These are phyloP conservation scores for Bertia moriformis DNA, from an alignment of 2,329 filamentous ascomycete species.

Conservation along the genomic window DNA sequence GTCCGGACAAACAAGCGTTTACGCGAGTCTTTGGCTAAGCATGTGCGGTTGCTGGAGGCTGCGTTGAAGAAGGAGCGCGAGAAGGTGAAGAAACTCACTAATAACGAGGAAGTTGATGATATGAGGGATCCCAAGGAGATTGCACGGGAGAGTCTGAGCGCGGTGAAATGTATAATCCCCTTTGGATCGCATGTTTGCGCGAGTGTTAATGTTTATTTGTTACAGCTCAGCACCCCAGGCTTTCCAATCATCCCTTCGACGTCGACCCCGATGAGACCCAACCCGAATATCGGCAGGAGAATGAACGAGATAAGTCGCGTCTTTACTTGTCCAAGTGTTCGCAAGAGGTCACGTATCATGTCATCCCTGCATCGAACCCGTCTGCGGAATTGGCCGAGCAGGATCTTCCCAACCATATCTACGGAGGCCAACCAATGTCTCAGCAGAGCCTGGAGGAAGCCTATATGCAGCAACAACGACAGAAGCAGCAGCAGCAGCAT, in stretches of 20 bases:
- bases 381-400: neutral
- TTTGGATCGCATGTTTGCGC: neutral
- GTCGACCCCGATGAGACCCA: neutral
- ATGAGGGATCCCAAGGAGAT: neutral
- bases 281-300: neutral
- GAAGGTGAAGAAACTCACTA: neutral
- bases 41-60: conserved; percentile 70
- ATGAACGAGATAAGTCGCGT: conserved; percentile 1
- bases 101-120: neutral
- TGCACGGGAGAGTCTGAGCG: neutral
- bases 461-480: neutral
- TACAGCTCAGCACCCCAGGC: neutral
- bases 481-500: neutral
- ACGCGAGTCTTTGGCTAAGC: conserved; percentile 79
- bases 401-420: neutral
- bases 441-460: conserved; percentile 1
- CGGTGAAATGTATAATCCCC: neutral
- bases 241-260: neutral
- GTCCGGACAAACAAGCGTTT: conserved; percentile 72
- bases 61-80: conserved; percentile 1
- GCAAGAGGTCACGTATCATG: neutral
- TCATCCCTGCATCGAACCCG: neutral
- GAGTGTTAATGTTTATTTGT: neutral
- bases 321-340: neutral
- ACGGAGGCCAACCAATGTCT: neutral